Base-by-base conservation (phyloP, 176 grass and related monocot species). In the Zea mays region DNA sequence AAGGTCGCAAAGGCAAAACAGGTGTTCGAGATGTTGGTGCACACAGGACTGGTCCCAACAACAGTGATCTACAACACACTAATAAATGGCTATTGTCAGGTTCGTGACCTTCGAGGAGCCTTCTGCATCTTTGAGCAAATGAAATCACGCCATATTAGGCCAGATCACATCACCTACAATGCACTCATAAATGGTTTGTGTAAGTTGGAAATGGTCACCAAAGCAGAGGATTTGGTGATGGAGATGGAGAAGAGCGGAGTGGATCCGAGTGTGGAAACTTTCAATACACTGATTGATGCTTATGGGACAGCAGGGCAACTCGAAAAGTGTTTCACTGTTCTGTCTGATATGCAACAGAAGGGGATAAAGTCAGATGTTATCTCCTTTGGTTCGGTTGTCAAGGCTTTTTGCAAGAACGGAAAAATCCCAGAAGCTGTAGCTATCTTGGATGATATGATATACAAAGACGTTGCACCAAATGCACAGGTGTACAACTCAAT, bases 321-420 rank as follows among this genome's bases (percentile, higher is more conserved):
- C 17, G 87, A 85, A 44, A 89, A 81, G 70, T 87, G 91, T 75
- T 79, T 82, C 6, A 65, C 65, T 39, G 14, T 87, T 67, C 56
- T 93, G 61, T 69, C 76, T 6, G 87, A 90, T 48, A 90, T 90
- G 87, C 84, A 87, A 65, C 55, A 87, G 15, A 78, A 83, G 20
- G 84, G 87, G 5, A 14, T 90, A 52, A 85, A 69, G 72, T 79
- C 74, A 48, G 82, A 79, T 85, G 78, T 69, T 82, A 52, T 93
- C 50, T 85, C 90, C 8, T 93, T 82, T 82, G 87, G 90, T 61
- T 87, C 90, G 66, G 74, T 93, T 63, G 77, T 93, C 21, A 93
- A 90, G 87, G 84, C 81, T 50, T 87, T 93, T 21, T 93, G 90
- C 70, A 93, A 89, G 78, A 82, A 87, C 21, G 63, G 62, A 15